These are phyloP conservation scores for Fusarium lateritium DNA, from an alignment of 2,329 filamentous ascomycete genomes.

Conservation along the genomic window DNA sequence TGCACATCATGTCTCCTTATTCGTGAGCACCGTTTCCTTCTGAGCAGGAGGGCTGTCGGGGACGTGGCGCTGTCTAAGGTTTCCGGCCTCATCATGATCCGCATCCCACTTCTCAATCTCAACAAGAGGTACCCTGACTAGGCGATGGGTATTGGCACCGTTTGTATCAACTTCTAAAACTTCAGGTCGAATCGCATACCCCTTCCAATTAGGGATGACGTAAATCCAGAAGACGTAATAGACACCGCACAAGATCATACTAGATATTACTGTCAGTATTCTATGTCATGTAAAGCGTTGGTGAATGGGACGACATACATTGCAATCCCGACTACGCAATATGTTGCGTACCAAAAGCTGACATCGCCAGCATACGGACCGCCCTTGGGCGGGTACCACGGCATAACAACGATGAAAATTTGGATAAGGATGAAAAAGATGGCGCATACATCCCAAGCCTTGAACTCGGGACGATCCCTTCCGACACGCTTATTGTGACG, in stretches of 20 bases:
- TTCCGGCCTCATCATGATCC: conserved; percentile 66
- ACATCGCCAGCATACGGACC: conserved; percentile 75
- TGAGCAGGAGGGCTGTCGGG: fast-evolving
- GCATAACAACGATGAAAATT: conserved; percentile 76
- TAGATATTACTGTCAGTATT: conserved; percentile 40
- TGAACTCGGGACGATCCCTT: conserved; percentile 66
- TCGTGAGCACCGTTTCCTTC: background rate
- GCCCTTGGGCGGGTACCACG: conserved; percentile 77
- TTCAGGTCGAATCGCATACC: conserved; percentile 70
- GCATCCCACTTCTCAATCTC: conserved; percentile 70
- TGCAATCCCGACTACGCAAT: conserved; percentile 74
- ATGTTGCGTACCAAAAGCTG: conserved; percentile 82
- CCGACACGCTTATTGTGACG: conserved; percentile 66
- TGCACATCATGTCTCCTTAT: conserved; percentile 7
- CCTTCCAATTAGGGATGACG: conserved; percentile 64
- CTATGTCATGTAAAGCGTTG: fast-evolving
- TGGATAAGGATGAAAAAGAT: conserved; percentile 73
- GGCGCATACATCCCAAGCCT: conserved; percentile 70
- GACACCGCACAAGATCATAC: conserved; percentile 66
- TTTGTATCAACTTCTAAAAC: conserved; percentile 60
- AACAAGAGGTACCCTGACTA: conserved; percentile 68
- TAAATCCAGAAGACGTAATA: conserved; percentile 74
- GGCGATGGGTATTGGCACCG: conserved; percentile 59
- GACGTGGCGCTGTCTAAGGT: conserved; percentile 11
- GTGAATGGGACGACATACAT: conserved; percentile 64